phyloP scores from a whole-genome alignment of 768 basidiomycete species.

The Suillus alpinus region DNA sequence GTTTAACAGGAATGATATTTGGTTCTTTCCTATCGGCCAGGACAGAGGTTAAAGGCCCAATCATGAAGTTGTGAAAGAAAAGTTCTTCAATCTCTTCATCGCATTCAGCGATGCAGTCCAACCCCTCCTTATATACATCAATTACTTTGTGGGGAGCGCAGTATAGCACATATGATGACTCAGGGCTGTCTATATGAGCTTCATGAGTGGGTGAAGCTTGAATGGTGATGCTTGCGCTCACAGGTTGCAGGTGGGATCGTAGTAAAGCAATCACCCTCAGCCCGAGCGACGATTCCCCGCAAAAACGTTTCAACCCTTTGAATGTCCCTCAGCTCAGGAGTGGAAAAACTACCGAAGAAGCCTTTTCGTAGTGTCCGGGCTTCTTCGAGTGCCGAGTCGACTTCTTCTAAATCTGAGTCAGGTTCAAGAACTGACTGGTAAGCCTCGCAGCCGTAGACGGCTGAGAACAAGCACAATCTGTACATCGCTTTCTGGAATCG shows the following conservation, averaged over 20 bases:
- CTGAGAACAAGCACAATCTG: slow-evolving; percentile 24
- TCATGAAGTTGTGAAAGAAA: background rate
- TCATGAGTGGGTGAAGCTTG: background rate
- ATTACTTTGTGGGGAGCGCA: background rate
- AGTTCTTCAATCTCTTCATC: background rate
- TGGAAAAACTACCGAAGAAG: slow-evolving; percentile 10
- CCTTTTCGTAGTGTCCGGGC: slow-evolving; percentile 10
- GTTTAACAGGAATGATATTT: background rate
- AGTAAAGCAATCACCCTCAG: background rate
- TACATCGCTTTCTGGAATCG: slow-evolving; percentile 30
- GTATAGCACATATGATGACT: background rate
- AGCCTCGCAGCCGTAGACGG: slow-evolving; percentile 6
- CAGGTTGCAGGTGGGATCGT: background rate
- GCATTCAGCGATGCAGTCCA: background rate
- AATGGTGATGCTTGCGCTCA: background rate
- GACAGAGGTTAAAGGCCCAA: background rate
- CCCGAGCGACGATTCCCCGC: slow-evolving; percentile 8
- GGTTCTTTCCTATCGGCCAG: background rate
- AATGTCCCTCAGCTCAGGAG: slow-evolving; percentile 20
- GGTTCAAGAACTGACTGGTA: slow-evolving; percentile 4
- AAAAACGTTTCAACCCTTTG: slow-evolving; percentile 19
- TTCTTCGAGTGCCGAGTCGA: slow-evolving; percentile 1
- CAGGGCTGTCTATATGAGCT: background rate
- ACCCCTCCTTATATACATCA: background rate
- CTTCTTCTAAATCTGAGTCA: slow-evolving; percentile 3